Conservation (phyloP, 2,329 filamentous ascomycete species). For the Colletotrichum gigasporum region DNA sequence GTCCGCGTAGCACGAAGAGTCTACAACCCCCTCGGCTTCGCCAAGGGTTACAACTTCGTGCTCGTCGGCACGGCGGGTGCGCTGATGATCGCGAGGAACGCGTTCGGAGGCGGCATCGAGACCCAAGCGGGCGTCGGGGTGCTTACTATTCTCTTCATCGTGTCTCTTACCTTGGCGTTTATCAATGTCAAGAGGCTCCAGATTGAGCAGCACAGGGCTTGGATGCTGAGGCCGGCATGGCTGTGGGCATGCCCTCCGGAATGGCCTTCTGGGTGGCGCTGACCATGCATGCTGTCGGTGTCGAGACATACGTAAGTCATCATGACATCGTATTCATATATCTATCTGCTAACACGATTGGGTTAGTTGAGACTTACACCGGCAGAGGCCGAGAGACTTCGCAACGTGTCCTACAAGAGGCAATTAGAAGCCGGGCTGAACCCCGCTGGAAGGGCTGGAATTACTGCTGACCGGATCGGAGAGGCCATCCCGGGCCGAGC, state of each 20-base stretch:
- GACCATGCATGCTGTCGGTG: slow-evolving; percentile 23
- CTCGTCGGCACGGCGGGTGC: slow-evolving; percentile 57
- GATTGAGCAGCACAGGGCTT: slow-evolving; percentile 70
- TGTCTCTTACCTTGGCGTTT: slow-evolving; percentile 55
- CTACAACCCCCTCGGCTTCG: slow-evolving; percentile 62
- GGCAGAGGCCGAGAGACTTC: slow-evolving; percentile 57
- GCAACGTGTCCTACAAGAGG: slow-evolving; percentile 61
- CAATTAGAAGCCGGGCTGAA: slow-evolving; percentile 61
- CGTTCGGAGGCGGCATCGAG: slow-evolving; percentile 64
- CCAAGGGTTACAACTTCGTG: slow-evolving; percentile 65
- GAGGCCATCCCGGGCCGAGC: background rate
- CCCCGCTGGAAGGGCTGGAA: slow-evolving; percentile 54
- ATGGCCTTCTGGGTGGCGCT: slow-evolving; percentile 54
- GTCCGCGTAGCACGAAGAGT: slow-evolving; percentile 38
- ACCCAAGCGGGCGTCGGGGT: slow-evolving; percentile 55
- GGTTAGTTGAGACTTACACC: slow-evolving; percentile 58
- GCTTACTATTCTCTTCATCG: slow-evolving; percentile 54
- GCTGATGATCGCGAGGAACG: slow-evolving; percentile 59
- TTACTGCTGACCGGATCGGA: slow-evolving; percentile 51
- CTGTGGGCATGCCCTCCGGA: slow-evolving; percentile 57
- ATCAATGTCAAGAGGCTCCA: slow-evolving; percentile 68
- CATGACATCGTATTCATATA: accelerated
- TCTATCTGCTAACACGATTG: background rate
- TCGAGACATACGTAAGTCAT: slow-evolving; percentile 39
- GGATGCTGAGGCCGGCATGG: slow-evolving; percentile 64